These are phyloP conservation scores for Hymenoscyphus albidus DNA, from an alignment of 2,329 filamentous ascomycete genomes.

Conservation along the genomic window DNA sequence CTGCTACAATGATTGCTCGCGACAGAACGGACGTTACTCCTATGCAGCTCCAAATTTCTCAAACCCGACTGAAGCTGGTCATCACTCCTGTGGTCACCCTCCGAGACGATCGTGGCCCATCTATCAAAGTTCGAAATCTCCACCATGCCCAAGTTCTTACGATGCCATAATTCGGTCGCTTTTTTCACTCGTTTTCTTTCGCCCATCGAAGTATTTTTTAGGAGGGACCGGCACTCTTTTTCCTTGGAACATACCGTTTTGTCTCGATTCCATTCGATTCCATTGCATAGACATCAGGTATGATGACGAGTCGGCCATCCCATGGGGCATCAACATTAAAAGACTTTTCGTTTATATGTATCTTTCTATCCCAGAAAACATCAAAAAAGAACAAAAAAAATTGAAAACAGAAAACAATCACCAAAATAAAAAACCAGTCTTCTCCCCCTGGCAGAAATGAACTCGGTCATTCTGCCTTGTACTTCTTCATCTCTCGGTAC, in stretches of 20 bases:
- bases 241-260: neutral
- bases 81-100: slow-evolving; percentile 53
- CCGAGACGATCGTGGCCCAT: slow-evolving; percentile 42
- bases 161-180: slow-evolving; percentile 21
- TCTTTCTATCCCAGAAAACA: neutral
- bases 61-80: slow-evolving; percentile 51
- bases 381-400: neutral
- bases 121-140: slow-evolving; percentile 28
- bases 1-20: slow-evolving; percentile 43
- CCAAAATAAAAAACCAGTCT: neutral
- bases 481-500: neutral
- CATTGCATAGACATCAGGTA: neutral
- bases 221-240: neutral
- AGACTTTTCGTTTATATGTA: neutral
- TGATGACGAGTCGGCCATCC: neutral
- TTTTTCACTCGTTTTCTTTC: neutral
- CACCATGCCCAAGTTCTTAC: slow-evolving; percentile 27
- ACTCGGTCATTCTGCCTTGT: neutral
- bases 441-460: neutral
- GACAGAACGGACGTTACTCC: slow-evolving; percentile 42
- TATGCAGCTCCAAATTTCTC: slow-evolving; percentile 45
- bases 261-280: neutral
- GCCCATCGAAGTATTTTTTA: neutral
- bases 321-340: neutral
- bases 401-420: neutral